Percentiles rank a stretch among this genome's conserved stretches.
phyloP scores from a whole-genome alignment of 2,329 filamentous ascomycete species.

The Diaporthe citrichinensis region DNA sequence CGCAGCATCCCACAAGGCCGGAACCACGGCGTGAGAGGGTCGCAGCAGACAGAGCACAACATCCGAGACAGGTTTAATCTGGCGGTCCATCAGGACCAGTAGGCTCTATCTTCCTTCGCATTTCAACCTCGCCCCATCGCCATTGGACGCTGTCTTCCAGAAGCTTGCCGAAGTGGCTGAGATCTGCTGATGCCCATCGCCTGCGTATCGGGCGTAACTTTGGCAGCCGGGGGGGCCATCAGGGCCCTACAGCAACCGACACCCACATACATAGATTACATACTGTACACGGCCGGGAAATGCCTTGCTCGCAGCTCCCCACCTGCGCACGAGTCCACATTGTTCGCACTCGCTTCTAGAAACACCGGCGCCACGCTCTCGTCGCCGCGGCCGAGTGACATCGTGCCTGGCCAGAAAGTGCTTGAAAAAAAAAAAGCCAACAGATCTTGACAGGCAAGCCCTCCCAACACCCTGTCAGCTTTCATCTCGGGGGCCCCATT shows the following conservation, averaged over 20 bases:
- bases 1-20: neutral
- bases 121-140: neutral
- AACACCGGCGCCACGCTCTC: constrained; percentile 18
- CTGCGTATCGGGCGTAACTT: constrained; percentile 7
- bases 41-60: constrained; percentile 4
- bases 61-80: constrained; percentile 26
- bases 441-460: constrained; percentile 15
- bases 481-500: constrained; percentile 10
- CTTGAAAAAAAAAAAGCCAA: neutral
- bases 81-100: neutral
- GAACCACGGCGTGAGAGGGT: neutral
- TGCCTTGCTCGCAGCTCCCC: neutral
- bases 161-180: constrained; percentile 35
- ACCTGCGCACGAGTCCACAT: constrained; percentile 4
- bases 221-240: constrained; percentile 7
- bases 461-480: constrained; percentile 8
- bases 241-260: neutral
- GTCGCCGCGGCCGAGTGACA: constrained; percentile 9
- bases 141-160: constrained; percentile 23
- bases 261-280: neutral
- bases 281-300: constrained; percentile 4
- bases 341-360: constrained; percentile 35
- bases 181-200: constrained; percentile 20
- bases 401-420: constrained; percentile 1
- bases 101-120: neutral